Percentiles rank a stretch among this genome's conserved stretches.
These are phyloP conservation scores for Rhizoclosmatium globosum DNA, from an alignment of 192 early-diverging fungal genomes.

Conservation along the genomic window DNA sequence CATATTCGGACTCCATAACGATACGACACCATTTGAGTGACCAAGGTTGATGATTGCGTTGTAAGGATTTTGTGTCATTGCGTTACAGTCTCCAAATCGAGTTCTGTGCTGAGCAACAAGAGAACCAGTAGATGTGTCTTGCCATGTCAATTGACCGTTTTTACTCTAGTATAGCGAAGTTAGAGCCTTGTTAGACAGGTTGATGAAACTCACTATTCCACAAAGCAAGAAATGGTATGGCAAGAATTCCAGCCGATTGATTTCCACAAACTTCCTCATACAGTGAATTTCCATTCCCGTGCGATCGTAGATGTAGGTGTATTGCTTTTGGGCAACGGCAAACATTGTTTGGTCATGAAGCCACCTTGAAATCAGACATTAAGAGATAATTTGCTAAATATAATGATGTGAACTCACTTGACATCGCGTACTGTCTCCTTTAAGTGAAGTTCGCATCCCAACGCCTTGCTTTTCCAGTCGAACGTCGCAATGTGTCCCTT, in stretches of 20 bases:
- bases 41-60: conserved; percentile 92
- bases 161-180: conserved; percentile 62
- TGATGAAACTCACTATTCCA: conserved; percentile 62
- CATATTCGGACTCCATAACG: conserved; percentile 90
- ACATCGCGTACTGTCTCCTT: conserved; percentile 92
- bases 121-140: conserved; percentile 91
- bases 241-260: conserved; percentile 86
- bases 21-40: conserved; percentile 83
- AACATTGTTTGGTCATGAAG: conserved; percentile 95
- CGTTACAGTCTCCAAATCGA: conserved; percentile 77
- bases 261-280: conserved; percentile 81
- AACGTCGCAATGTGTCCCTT: conserved; percentile 90
- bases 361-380: conserved; percentile 64
- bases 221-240: conserved; percentile 93
- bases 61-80: conserved; percentile 90
- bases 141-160: conserved; percentile 85
- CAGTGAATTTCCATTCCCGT: conserved; percentile 91
- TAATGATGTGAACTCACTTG: conserved; percentile 52
- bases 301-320: conserved; percentile 94
- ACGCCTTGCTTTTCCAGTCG: conserved; percentile 86
- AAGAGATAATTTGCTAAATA: not conserved
- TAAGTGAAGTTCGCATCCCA: conserved; percentile 84
- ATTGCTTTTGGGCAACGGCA: conserved; percentile 95
- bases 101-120: conserved; percentile 82
- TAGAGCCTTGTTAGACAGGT: not conserved